phyloP scores from a whole-genome alignment of 495 filamentous ascomycete species.

The Chaetomium tenue region DNA sequence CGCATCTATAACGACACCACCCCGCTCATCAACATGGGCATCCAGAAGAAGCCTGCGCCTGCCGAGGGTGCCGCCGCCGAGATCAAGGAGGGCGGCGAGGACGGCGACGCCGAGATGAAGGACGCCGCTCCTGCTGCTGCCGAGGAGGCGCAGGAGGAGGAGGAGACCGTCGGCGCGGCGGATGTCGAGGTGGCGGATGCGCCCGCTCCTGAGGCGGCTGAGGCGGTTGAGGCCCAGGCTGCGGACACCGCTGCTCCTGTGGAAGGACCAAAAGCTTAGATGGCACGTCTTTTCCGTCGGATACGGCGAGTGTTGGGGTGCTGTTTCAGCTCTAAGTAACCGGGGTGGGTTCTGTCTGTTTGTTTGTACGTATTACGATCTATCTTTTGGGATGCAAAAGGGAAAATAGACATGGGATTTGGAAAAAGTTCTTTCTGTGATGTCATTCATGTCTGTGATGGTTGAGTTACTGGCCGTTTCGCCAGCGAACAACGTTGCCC shows the following conservation, averaged over 20 bases:
- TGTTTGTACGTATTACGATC: neutral
- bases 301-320: neutral
- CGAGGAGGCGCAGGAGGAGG: slow-evolving; percentile 5
- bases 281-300: neutral
- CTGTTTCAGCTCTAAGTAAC: neutral
- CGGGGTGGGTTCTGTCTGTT: neutral
- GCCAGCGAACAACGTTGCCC: neutral
- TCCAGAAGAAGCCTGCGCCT: slow-evolving; percentile 29
- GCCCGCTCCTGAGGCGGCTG: slow-evolving; percentile 12
- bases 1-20: slow-evolving; percentile 84
- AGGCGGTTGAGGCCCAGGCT: neutral
- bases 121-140: slow-evolving; percentile 14
- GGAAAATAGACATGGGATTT: slow-evolving; percentile 5
- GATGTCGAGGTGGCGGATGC: slow-evolving; percentile 20
- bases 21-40: slow-evolving; percentile 60
- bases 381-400: slow-evolving; percentile 1
- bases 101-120: slow-evolving; percentile 26
- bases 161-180: slow-evolving; percentile 10
- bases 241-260: neutral
- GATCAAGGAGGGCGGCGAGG: slow-evolving; percentile 24
- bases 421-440: neutral
- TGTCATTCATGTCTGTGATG: neutral
- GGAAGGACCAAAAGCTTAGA: slow-evolving; percentile 7
- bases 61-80: slow-evolving; percentile 27
- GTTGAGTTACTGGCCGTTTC: neutral